These are phyloP conservation scores for Rhizomucor pusillus DNA, from an alignment of 371 early-diverging fungal genomes.

Conservation along the genomic window DNA sequence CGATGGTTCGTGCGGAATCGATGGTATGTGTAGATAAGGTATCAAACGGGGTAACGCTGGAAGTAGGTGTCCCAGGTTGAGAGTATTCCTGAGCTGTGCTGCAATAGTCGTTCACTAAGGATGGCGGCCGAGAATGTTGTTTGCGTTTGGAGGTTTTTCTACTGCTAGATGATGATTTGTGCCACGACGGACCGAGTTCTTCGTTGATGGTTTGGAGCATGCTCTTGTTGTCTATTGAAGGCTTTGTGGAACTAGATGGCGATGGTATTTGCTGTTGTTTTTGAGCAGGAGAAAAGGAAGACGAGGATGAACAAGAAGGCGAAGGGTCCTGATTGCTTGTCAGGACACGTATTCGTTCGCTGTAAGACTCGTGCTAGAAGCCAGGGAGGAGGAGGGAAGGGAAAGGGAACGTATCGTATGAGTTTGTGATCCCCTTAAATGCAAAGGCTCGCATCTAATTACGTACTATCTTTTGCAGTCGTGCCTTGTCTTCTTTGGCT, in stretches of 20 bases:
- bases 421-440: background rate
- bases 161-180: constrained; percentile 2
- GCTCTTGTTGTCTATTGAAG: constrained; percentile 1
- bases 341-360: constrained; percentile 15
- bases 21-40: constrained; percentile 10
- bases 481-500: constrained; percentile 9
- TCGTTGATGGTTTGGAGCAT: constrained; percentile 19
- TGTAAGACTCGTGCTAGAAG: constrained; percentile 20
- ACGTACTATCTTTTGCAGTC: constrained; percentile 30
- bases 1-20: constrained; percentile 9
- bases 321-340: constrained; percentile 2
- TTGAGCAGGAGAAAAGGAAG: background rate
- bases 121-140: constrained; percentile 6
- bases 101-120: constrained; percentile 5
- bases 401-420: background rate
- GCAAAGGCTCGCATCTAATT: too few species aligned
- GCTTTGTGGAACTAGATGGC: background rate
- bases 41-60: constrained; percentile 1
- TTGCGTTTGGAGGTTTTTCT: background rate
- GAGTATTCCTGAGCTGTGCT: constrained; percentile 5
- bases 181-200: constrained; percentile 9
- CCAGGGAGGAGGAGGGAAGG: background rate
- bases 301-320: background rate
- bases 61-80: constrained; percentile 5
- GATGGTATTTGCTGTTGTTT: constrained; percentile 1